A percentile compares a stretch with the other conserved stretches of the same genome.
Evolutionary conservation across 2,329 filamentous ascomycete genomes (phyloP).

Genomic region (Helicocarpus griseus): DNA sequence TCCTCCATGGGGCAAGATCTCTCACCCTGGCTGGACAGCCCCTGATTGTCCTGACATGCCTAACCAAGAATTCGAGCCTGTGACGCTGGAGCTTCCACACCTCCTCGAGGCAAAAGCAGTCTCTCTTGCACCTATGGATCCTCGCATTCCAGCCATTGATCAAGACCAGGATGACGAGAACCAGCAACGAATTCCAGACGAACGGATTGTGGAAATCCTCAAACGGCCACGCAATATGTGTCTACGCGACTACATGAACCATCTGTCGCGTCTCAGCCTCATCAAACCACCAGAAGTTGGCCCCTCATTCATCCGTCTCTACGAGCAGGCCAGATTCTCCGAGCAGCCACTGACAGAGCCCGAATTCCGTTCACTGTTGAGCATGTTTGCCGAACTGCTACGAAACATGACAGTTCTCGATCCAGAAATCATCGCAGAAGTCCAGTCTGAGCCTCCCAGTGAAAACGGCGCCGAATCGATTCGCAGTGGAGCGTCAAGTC

Average conservation of each 20-base stretch:
- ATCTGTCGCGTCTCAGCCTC: slow-evolving; percentile 59
- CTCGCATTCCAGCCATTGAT: slow-evolving; percentile 22
- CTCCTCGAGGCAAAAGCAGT: slow-evolving; percentile 88
- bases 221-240: slow-evolving; percentile 62
- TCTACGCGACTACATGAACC: slow-evolving; percentile 66
- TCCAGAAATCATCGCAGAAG: slow-evolving; percentile 40
- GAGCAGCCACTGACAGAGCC: slow-evolving; percentile 55
- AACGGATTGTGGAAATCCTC: slow-evolving; percentile 59
- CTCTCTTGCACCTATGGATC: slow-evolving; percentile 61
- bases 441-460: slow-evolving; percentile 9
- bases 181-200: slow-evolving; percentile 44
- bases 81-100: slow-evolving; percentile 75
- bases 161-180: slow-evolving; percentile 15
- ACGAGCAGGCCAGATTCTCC: slow-evolving; percentile 81
- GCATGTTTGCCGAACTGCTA: slow-evolving; percentile 70
- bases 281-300: slow-evolving; percentile 43
- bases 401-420: slow-evolving; percentile 62
- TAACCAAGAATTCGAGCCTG: slow-evolving; percentile 70
- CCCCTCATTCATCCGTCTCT: slow-evolving; percentile 58
- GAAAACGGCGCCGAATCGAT: background rate
- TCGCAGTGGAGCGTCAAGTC: background rate
- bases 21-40: slow-evolving; percentile 81
- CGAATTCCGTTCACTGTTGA: slow-evolving; percentile 72
- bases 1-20: slow-evolving; percentile 70
- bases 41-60: slow-evolving; percentile 65